phyloP scores from a whole-genome alignment of 352 stramenopile genomes.

The Globisporangium ultimum region DNA sequence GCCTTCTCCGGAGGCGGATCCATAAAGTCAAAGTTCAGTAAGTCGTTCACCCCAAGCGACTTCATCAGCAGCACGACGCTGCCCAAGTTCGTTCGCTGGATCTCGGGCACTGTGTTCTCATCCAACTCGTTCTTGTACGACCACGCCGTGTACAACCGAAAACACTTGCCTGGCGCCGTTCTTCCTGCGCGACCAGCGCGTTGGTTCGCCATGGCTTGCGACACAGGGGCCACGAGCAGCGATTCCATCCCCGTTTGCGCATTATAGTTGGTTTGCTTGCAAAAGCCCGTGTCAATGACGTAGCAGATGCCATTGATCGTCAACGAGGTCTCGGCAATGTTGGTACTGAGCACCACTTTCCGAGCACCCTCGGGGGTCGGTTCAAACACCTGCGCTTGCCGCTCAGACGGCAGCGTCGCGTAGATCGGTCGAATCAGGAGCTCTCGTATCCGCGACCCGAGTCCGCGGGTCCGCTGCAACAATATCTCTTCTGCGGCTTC shows the following conservation, averaged over 20 bases:
- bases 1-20: constrained; percentile 98
- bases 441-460: constrained; percentile 97
- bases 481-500: constrained; percentile 97
- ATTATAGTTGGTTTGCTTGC: constrained; percentile 99
- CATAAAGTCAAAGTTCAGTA: constrained; percentile 99
- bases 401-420: constrained; percentile 95
- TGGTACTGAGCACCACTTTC: constrained; percentile 99
- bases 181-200: constrained; percentile 93
- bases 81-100: constrained; percentile 96
- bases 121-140: constrained; percentile 99
- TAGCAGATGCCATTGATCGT: constrained; percentile 99
- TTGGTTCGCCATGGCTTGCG: constrained; percentile 96
- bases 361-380: constrained; percentile 92
- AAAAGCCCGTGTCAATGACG: constrained; percentile 99
- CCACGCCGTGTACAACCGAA: constrained; percentile 98
- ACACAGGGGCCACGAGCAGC: constrained; percentile 98
- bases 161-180: constrained; percentile 98
- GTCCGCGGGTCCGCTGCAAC: constrained; percentile 86
- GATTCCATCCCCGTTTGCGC: constrained; percentile 98
- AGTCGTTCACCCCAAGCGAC: constrained; percentile 98
- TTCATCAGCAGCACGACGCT: constrained; percentile 99
- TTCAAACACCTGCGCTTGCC: constrained; percentile 99
- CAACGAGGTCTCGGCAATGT: constrained; percentile 99
- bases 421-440: constrained; percentile 99
- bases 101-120: constrained; percentile 97